phyloP scores from a whole-genome alignment of 306 rosid species.

The Lathyrus tuberosus region DNA sequence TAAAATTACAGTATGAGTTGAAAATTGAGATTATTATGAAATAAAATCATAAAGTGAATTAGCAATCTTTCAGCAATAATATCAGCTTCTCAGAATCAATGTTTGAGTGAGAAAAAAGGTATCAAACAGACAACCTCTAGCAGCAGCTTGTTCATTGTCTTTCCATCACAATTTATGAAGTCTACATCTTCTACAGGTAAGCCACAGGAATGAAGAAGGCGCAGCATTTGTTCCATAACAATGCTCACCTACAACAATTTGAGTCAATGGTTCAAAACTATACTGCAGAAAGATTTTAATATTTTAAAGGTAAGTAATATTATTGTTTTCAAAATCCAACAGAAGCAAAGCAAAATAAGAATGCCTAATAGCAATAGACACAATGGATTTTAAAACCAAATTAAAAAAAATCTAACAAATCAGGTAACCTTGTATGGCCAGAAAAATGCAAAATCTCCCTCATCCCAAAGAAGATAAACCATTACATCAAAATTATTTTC shows the following conservation, averaged over 20 bases:
- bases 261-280: slow-evolving; percentile 12
- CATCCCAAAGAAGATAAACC: slow-evolving; percentile 3
- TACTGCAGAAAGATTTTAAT: slow-evolving; percentile 2
- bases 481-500: slow-evolving; percentile 15
- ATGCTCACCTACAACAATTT: slow-evolving; percentile 78
- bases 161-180: slow-evolving; percentile 90
- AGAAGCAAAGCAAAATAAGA: slow-evolving; percentile 10
- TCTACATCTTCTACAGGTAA: slow-evolving; percentile 84
- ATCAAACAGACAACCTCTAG: slow-evolving; percentile 63
- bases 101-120: slow-evolving; percentile 1
- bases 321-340: not conserved
- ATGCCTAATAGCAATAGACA: slow-evolving; percentile 18
- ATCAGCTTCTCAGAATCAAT: not conserved
- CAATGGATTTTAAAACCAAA: slow-evolving; percentile 7
- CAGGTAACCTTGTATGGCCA: not conserved
- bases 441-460: slow-evolving; percentile 9
- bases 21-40: slow-evolving; percentile 30
- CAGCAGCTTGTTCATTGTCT: slow-evolving; percentile 87
- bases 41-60: slow-evolving; percentile 16
- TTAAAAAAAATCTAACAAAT: slow-evolving; percentile 6
- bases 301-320: not conserved
- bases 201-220: slow-evolving; percentile 89
- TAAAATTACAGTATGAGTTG: slow-evolving; percentile 12
- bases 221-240: slow-evolving; percentile 97
- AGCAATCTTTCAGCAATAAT: slow-evolving; percentile 25